Evolutionary conservation across 2,329 filamentous ascomycete genomes (phyloP), one percentile per base, ranked within the genome.

Genomic region (Phialophora macrospora): DNA sequence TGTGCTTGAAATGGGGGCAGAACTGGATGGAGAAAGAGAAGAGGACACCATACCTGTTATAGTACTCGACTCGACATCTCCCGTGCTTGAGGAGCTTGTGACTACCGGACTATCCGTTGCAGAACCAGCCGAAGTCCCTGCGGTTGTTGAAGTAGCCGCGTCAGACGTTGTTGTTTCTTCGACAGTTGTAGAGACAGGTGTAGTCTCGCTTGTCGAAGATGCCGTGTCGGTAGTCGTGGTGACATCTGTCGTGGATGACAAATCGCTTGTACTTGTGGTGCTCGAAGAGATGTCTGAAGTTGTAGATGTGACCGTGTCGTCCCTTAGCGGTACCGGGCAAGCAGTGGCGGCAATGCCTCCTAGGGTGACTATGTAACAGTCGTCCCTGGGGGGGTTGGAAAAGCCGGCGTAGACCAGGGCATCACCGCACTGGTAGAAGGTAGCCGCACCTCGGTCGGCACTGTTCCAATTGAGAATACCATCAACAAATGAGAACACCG

Each of bases 351-450:
- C 60, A 17, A 72, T 68, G 46, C 67, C 70, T 38, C 70, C 70
- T 44, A 72, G n/a, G 0, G 55, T 64, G 28, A 68, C 64, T 1
- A 24, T n/a, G 49, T 64, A 65, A 44, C 70, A 72, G 51, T 68
- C 62, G 24, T 34, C 22, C 48, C 14, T 30, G 1, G 67, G 63
- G 24, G 70, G 63, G 62, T 52, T 62, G 4, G 65, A 67, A 44
- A 70, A 72, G n/a, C 70, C 70, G 28, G 69, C 65, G 48, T 64
- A 72, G 6, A 71, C 52, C 2, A 52, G 32, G 28, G 60, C 63
- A 41, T 67, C 62, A 30, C 54, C 59, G 56, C 70, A 72, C 41
- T 65, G 65, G 46, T 71, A 72, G 56, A 70, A 70, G 8, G 32
- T 62, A 6, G 65, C 70, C 17, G 44, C 20, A 4, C 69, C 70